Base-by-base conservation (phyloP, 2,329 filamentous ascomycete genomes). In the Aspergillus sergii region DNA sequence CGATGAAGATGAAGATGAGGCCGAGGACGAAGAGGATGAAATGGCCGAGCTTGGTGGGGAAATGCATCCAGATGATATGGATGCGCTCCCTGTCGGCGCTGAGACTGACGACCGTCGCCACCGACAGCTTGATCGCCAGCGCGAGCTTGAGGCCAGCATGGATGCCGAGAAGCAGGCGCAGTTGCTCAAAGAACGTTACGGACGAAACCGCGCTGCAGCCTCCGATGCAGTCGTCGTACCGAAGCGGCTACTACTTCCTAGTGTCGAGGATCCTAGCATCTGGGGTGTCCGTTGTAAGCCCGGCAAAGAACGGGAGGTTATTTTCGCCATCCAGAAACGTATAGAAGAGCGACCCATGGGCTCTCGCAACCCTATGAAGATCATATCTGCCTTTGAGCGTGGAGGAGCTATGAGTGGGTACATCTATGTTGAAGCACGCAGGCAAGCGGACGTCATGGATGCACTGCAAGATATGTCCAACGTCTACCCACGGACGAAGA, bases 161-260 rank as follows among this genome's bases (percentile, higher is more conserved):
- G 94, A 98, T 76, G 93, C 94, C 12, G 94, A 98, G 81, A 93
- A 96, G 75, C 90, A 96, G 74, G 95, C 95, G 39, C 91, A 94
- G 71, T 88, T 91, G 65, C 84, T 96, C 69, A 90, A 92, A 71
- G 91, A 96, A 79, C 88, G 93, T 73, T 98, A 99, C 77, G 93
- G 94, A 68, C 89, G 93, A 69, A 88, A 91, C 68, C 88, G 90
- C 45, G 84, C 87, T 61, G 86, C 86, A 32, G 86, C 88, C 48
- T 86, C 73, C 78, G 91, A 94, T 72, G 88, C 91, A 26, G 88
- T 90, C 3, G 87, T 94, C 55, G 89, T 96, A 3, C 93, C 94
- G 23, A 94, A 94, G 78, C 88, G 92, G 65, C 81, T 98, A 48
- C 85, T 98, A 14, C 88, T 98, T 50, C 95, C 95, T 5, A 95